Evolutionary conservation across 176 grass and related monocot species (phyloP).

Genomic region (Urochloa ruziziensis): DNA sequence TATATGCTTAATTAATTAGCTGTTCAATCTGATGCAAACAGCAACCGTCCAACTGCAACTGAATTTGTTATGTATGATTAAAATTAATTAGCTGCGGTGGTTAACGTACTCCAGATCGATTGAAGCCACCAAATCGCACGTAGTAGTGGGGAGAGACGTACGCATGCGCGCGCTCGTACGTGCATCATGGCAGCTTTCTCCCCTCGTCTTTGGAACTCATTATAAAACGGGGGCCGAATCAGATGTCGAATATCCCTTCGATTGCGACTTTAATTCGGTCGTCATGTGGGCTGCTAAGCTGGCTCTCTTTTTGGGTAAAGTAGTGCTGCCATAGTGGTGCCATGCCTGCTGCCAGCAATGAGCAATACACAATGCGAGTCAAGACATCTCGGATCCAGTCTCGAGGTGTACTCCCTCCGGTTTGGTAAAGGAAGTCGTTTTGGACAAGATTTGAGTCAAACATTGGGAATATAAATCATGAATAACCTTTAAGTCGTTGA

Average conservation of each 20-base stretch:
- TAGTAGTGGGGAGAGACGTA: not conserved
- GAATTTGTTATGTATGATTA: not conserved
- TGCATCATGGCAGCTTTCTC: not conserved
- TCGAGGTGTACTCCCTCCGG: too few relatives aligned
- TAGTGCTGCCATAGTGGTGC: not conserved
- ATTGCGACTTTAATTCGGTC: not conserved
- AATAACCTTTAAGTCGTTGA: too few relatives aligned
- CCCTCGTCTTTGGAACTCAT: not conserved
- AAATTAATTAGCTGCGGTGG: not conserved
- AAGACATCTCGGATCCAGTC: not conserved
- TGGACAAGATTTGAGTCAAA: too few relatives aligned
- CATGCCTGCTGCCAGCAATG: too few relatives aligned
- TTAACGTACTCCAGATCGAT: not conserved
- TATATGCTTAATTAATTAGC: not conserved
- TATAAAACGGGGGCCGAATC: not conserved
- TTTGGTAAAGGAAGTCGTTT: too few relatives aligned
- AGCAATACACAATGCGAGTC: too few relatives aligned
- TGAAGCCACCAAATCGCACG: not conserved
- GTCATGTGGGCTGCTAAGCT: not conserved
- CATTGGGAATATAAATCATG: too few relatives aligned
- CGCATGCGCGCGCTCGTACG: not conserved
- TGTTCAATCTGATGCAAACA: not conserved
- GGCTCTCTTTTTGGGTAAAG: constrained; percentile 7
- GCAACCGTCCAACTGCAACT: not conserved
- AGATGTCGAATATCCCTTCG: not conserved